phyloP scores from a whole-genome alignment of 257 asterid species.

The Solanum corneliomulleri region DNA sequence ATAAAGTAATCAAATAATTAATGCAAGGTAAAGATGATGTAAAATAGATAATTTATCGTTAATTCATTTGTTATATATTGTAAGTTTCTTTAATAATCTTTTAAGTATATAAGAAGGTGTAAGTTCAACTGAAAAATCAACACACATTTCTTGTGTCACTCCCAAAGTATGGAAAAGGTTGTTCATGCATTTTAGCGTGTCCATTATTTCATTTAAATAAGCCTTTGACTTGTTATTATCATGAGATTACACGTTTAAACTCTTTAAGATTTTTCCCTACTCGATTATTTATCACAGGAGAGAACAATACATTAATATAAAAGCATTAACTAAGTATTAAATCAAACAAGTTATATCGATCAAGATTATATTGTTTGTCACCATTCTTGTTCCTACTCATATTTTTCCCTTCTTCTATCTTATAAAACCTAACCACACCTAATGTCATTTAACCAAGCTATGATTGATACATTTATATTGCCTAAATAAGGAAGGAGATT shows the following conservation, averaged over 20 bases:
- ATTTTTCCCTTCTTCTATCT: neutral
- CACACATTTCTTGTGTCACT: constrained; percentile 48
- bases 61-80: constrained; percentile 6
- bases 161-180: constrained; percentile 14
- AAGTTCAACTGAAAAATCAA: constrained; percentile 9
- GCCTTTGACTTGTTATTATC: neutral
- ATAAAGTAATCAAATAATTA: neutral
- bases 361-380: neutral
- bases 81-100: neutral
- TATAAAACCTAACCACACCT: neutral
- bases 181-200: constrained; percentile 46
- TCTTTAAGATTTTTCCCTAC: neutral
- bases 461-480: neutral
- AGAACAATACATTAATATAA: neutral
- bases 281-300: neutral
- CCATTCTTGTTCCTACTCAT: neutral
- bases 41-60: constrained; percentile 1
- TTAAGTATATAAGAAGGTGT: neutral
- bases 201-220: neutral
- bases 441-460: neutral
- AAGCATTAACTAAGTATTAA: neutral
- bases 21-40: neutral
- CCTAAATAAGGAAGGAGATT: neutral
- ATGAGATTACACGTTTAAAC: neutral
- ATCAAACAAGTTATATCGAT: neutral